A percentile compares a stretch with the other conserved stretches of the same genome.
These are phyloP conservation scores for Diphasiastrum complanatum DNA, from an alignment of 83 land plant genomes.

Conservation along the genomic window DNA sequence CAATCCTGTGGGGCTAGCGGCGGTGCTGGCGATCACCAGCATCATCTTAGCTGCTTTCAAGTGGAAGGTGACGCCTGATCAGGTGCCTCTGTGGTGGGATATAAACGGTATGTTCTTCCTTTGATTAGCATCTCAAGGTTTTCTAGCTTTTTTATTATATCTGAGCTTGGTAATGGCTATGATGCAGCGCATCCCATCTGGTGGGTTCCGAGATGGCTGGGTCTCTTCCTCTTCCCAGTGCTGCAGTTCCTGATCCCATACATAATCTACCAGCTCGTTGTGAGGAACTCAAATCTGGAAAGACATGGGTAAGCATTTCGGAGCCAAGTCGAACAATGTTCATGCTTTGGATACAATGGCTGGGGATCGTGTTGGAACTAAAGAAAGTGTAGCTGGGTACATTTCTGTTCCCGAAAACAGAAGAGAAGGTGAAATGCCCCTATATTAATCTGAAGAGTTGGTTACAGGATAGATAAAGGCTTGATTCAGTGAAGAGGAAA, in stretches of 20 bases:
- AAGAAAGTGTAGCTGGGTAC: too few species aligned
- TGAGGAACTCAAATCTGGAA: background rate
- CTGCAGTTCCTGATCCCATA: conserved; percentile 10
- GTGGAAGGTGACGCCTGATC: background rate
- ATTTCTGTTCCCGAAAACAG: too few species aligned
- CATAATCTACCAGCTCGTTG: background rate
- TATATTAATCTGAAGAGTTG: too few species aligned
- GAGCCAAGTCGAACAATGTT: too few species aligned
- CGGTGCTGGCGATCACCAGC: conserved; percentile 6
- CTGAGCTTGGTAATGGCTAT: too few species aligned
- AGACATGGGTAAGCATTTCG: conserved; percentile 7
- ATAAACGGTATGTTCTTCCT: background rate
- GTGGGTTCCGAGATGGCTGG: conserved; percentile 6
- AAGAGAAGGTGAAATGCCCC: too few species aligned
- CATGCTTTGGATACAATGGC: too few species aligned
- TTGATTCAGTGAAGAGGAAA: too few species aligned
- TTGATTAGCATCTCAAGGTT: background rate
- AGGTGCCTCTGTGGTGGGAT: conserved; percentile 7
- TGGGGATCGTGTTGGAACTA: too few species aligned
- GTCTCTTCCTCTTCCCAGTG: background rate
- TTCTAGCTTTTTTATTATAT: background rate
- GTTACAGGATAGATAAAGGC: too few species aligned
- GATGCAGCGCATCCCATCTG: conserved; percentile 2
- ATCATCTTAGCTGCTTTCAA: background rate
- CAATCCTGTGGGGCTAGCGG: conserved; percentile 4